phyloP scores from a whole-genome alignment of 768 basidiomycete genomes.

The Lenzites betulinus region DNA sequence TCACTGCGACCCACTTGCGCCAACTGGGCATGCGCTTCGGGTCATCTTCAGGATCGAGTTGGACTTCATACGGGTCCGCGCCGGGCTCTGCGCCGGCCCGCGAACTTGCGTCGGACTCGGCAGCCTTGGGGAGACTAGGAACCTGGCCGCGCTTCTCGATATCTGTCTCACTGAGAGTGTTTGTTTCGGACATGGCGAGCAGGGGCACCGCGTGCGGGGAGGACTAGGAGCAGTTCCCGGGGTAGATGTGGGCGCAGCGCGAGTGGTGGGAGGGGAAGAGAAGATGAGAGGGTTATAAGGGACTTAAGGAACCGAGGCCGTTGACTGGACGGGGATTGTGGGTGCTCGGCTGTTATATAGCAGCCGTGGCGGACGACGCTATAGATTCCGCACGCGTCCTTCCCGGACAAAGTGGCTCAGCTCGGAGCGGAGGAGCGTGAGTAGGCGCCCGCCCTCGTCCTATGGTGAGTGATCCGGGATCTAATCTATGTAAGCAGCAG shows the following conservation, averaged over 20 bases:
- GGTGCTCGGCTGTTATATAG: not conserved
- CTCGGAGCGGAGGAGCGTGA: no score
- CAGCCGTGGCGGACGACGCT: no score
- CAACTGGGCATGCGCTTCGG: constrained; percentile 23
- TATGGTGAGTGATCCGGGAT: no score
- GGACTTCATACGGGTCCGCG: constrained; percentile 18
- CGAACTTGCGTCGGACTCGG: not conserved
- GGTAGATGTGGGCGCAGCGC: no score
- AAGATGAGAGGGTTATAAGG: not conserved
- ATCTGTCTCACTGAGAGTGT: constrained; percentile 14
- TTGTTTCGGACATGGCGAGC: constrained; percentile 6
- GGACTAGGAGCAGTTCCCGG: no score
- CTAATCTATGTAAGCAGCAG: no score
- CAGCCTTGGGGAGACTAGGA: constrained; percentile 4
- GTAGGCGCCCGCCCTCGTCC: no score
- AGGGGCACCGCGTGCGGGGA: not conserved
- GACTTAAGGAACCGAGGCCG: no score
- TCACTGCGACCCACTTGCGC: constrained; percentile 30
- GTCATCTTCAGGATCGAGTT: constrained; percentile 30
- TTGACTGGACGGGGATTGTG: not conserved
- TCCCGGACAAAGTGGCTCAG: no score
- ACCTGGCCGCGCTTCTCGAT: constrained; percentile 16
- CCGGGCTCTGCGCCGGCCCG: not conserved
- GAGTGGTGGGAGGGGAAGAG: not conserved
- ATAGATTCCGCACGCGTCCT: no score